These are phyloP conservation scores for Sophora flavescens DNA, from an alignment of 306 rosid genomes.

Conservation along the genomic window DNA sequence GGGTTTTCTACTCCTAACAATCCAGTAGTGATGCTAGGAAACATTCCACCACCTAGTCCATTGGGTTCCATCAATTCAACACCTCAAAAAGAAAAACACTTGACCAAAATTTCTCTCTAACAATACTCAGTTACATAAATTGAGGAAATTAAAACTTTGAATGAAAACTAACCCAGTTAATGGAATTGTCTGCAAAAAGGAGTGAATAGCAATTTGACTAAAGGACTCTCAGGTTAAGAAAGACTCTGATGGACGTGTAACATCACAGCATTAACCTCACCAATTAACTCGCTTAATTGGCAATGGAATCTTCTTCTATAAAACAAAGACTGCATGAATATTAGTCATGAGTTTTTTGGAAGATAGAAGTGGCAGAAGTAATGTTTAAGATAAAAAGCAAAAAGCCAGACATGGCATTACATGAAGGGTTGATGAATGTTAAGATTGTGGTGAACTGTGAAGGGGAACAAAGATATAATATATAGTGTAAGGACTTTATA, in stretches of 20 bases:
- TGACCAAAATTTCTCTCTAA: background rate
- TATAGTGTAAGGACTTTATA: background rate
- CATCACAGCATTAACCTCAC: constrained; percentile 24
- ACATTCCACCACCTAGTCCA: constrained; percentile 72
- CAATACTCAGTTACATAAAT: background rate
- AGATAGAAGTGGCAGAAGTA: background rate
- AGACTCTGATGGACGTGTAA: constrained; percentile 28
- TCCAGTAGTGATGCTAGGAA: constrained; percentile 63
- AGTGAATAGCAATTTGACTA: constrained; percentile 11
- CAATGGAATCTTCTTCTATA: background rate
- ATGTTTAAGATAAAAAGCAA: constrained; percentile 36
- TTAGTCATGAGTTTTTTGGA: constrained; percentile 23
- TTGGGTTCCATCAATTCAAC: constrained; percentile 72
- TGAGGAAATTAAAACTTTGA: background rate
- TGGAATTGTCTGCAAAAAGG: constrained; percentile 19
- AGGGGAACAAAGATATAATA: constrained; percentile 30
- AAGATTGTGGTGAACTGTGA: background rate
- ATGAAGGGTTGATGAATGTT: background rate
- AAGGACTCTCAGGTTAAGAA: constrained; percentile 16
- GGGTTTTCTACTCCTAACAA: constrained; percentile 74
- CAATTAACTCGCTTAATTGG: background rate
- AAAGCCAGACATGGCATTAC: background rate
- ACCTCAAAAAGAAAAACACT: background rate
- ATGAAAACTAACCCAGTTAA: constrained; percentile 42
- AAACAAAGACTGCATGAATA: background rate